Base-by-base conservation (phyloP, 73 alveolate species). In the Tetrahymena thermophila region DNA sequence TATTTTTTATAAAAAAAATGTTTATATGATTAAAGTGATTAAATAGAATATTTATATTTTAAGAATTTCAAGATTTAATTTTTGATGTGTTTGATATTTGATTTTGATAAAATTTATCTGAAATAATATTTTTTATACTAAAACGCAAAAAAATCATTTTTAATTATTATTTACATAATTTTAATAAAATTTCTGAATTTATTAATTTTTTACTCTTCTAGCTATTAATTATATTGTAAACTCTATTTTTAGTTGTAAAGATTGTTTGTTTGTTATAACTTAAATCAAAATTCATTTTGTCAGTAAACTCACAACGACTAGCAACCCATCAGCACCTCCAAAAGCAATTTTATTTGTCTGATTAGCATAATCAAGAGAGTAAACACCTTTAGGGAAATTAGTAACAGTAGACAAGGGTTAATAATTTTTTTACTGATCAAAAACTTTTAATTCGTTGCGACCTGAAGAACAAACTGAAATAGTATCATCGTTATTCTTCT, bases 261-360 rank as follows among this genome's bases (percentile, higher is more conserved):
- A 4, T 71, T 71, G 31, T 71, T 71, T 28, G 34, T 6, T 56
- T 19, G 34, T 19, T 56, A 10, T 23, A 31, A 28, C n/a, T 28
- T 28, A 31, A 71, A 0, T 14, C 16, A 1, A 17, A 19, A 31
- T 10, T 71, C 89, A 71, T n/a, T 71, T 71, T 11, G 35, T n/a
- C 17, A 71, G 17, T 1, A 28, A 25, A 13, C 37, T 71, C 0
- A 71, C 89, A 3, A 71, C 89, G 15, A 71, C 89, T n/a, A 71
- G 89, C 17, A 95, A 23, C 38, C 99, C 99, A 94, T 98, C 99
- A 34, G 99, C 99, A 23, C 99, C 99, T 58, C 99, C 99, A 94
- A 98, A 85, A 15, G 98, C 99, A 94, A 97, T 96, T 96, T 95
- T 97, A 43, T 96, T 98, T 21, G 98, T 97, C 25, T 94, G 44